Base-by-base conservation (phyloP, 176 grass and related monocot genomes). In the Carex littledalei region DNA sequence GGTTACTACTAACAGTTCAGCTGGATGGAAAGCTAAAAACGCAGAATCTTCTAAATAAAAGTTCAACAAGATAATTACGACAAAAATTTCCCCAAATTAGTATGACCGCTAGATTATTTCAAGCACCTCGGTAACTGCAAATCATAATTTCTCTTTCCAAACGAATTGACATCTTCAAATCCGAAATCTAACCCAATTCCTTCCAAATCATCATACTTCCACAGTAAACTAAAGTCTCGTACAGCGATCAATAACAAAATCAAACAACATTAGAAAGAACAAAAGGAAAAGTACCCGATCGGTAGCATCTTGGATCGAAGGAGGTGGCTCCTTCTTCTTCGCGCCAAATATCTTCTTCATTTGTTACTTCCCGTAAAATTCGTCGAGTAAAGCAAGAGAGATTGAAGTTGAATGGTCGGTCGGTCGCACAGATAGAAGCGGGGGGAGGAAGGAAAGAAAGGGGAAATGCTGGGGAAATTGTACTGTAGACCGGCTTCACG, bases 321-420 rank as follows among this genome's bases (percentile, higher is more conserved):
- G 95, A 12, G 91, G 86, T 18, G 92, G 91, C 2, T 91, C 95
- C 92, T 86, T 98, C 84, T 86, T 90, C 89, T 91, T 93, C 13
- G 91, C 84, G 15, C 95, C 92, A 74, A 98, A 98, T 85, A 98
- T 92, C 87, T 91, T 92, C 91, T 91, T 98, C 95, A 98, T 98
- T 82, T 86, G 84, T 16, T 76, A 39, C 31, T 73, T 58, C 43
- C n/a, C 50, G 8, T 45, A 24, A 22, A 45, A 75, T 85, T 62
- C 6, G 8, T 70, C 43, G 24, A 85, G 63, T 43, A n/a, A 8
- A 71, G 34, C 34, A 37, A 43, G 68, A 73, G 41, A 75, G 83
- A 72, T 59, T 73, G 17, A 4, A 50, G 63, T 50, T 66, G 81
- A 63, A 52, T 64, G 81, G 32, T 84, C 1, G 65, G 8, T 78